A percentile compares a stretch with the other conserved stretches of the same genome.
These are phyloP conservation scores for Gynandropsis gynandra DNA, from an alignment of 345 rosid genomes.

Conservation along the genomic window DNA sequence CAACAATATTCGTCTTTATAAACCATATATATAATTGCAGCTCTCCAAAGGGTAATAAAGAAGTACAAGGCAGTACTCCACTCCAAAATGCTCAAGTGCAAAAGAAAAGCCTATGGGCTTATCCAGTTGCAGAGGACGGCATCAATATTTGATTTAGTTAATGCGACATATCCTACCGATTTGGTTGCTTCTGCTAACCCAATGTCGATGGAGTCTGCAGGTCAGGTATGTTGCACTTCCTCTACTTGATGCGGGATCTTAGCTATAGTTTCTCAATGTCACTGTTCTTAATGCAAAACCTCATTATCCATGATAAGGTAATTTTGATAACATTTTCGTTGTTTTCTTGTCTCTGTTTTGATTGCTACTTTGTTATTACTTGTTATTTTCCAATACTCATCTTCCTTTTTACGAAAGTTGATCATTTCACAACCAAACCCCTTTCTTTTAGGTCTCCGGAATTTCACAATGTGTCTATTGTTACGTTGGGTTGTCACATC, in stretches of 20 bases:
- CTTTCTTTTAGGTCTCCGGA: not conserved
- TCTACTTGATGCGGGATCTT: not conserved
- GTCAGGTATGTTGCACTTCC: constrained; percentile 45
- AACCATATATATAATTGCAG: constrained; percentile 33
- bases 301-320: too few relatives aligned
- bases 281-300: too few relatives aligned
- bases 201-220: constrained; percentile 68
- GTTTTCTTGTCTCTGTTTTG: too few relatives aligned
- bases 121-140: constrained; percentile 51
- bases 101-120: constrained; percentile 51
- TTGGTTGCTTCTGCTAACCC: constrained; percentile 48
- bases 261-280: too few relatives aligned
- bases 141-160: constrained; percentile 45
- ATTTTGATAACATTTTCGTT: too few relatives aligned
- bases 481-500: too few relatives aligned
- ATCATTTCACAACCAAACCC: not conserved
- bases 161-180: constrained; percentile 33
- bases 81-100: constrained; percentile 39
- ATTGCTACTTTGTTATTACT: not conserved
- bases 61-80: constrained; percentile 37
- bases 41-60: constrained; percentile 55
- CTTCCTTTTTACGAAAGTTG: not conserved
- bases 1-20: not conserved
- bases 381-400: too few relatives aligned
- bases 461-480: not conserved